Evolutionary conservation across 768 basidiomycete species (phyloP), one percentile per base, ranked within the genome.

Genomic region (Kwoniella dendrophila): DNA sequence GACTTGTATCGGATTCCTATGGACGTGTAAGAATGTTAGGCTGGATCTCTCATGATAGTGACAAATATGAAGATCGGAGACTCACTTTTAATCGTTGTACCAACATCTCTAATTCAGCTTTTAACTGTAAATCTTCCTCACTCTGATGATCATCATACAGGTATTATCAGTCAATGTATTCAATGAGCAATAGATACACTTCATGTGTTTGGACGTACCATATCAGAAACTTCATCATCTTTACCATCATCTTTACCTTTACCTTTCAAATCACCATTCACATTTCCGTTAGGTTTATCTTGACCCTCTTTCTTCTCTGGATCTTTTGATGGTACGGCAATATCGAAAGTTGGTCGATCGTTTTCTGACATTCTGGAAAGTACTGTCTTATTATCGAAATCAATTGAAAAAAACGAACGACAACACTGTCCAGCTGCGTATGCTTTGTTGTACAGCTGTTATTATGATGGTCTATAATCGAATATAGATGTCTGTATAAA

Each of bases 21-120:
- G n/a, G 16, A 20, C 30, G 16, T 12, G 43, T 36, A 33, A 32
- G 24, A 44, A 20, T 14, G 30, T 29, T 11, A 8, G 18, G 36
- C 36, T 38, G 36, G 36, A 38, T 18, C 7, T 43, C 18, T 43
- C 30, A 16, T 29, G 32, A 34, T 24, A 36, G 18, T 49, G 26
- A 14, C 8, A 32, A 24, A 22, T 4, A 49, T 7, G 12, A 12
- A 27, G 14, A 14, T 55, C 43, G 20, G 48, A 3, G 22, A 71
- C 84, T 58, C 71, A 93, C 95, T 83, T 90, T 90, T 56, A 99
- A 78, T 44, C 96, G 86, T 77, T 98, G 93, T 29, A 95, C 87
- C 26, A 98, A 85, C 93, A 99, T 92, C 78, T 98, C 96, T 22
- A 99, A 84, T 80, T 99, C 94, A 60, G 86, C 88, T 81, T 90